Base-by-base conservation (phyloP, 345 rosid species). In the Eucalyptus coolabah region DNA sequence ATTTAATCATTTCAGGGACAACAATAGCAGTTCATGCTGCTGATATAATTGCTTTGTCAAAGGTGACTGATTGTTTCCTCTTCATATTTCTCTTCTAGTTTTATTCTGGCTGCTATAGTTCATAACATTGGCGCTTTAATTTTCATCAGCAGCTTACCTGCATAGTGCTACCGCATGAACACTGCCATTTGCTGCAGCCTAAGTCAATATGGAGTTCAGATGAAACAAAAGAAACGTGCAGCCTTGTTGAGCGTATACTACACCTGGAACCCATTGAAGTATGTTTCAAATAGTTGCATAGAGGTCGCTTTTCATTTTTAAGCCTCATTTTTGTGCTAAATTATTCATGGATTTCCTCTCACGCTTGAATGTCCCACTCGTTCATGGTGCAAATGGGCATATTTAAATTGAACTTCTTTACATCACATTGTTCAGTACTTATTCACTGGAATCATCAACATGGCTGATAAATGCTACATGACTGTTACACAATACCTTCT, bases 261-360 rank as follows among this genome's bases (percentile, higher is more conserved):
- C 99, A 95, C 77, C 90, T 97, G 90, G 99, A 98, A 91, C 97
- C 99, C 87, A 91, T 97, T 89, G 99, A 98, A 90, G 99, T 98
- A 95, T 44, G 92, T 21, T 88, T 16, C 23, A 13, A 47, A 44
- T 86, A 8, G 32, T 86, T 86, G 37, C 5, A 2, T 49, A 30
- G 26, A 54, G 53, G 51, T 56, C 54, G 50, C 88, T 60, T 50
- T 86, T 19, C 80, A 86, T 13, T 86, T 90, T 7, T 88, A 7
- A 51, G 86, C 49, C 45, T 83, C 44, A 72, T 72, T 34, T 72
- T 1, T 72, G 44, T 34, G 44, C 82, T 72, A 72, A 72, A 72
- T 72, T 72, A 34, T 9, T 72, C 82, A 34, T 2, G n/a, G 80
- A 69, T n/a, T 42, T 28, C 40, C 60, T 51, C 21, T 34, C 89